These are phyloP conservation scores for Coccomyxa sp. DNA, from an alignment of 139 green algal species.

Conservation along the genomic window DNA sequence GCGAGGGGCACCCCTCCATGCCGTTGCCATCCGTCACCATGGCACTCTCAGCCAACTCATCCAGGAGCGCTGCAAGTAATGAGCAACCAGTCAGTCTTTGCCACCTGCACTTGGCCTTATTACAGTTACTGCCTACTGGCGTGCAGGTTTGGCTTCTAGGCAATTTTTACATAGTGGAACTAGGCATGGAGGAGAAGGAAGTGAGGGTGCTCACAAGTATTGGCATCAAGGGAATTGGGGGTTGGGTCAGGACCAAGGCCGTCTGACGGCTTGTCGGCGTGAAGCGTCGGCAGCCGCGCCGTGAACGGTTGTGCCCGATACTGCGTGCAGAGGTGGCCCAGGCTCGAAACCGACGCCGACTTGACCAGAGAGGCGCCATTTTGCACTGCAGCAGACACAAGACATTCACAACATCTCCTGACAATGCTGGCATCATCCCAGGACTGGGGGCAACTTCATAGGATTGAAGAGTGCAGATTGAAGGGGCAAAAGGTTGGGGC, in stretches of 20 bases:
- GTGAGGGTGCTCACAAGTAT: background rate
- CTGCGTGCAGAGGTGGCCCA: background rate
- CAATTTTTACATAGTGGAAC: background rate
- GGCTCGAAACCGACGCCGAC: background rate
- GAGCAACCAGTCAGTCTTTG: background rate
- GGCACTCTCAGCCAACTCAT: background rate
- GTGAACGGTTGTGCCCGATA: background rate
- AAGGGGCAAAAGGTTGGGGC: background rate
- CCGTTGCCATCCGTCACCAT: background rate
- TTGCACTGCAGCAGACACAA: background rate
- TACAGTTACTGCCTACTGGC: too few species aligned
- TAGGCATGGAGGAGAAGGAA: background rate
- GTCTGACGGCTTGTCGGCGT: background rate
- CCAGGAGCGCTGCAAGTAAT: background rate
- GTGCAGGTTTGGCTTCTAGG: too few species aligned
- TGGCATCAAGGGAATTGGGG: background rate
- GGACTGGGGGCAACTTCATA: background rate
- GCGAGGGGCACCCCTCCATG: constrained; percentile 4
- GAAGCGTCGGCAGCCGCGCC: background rate
- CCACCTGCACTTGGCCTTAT: too few species aligned
- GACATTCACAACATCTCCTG: background rate
- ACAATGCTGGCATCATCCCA: background rate
- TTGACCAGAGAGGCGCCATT: background rate
- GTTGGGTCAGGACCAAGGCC: background rate
- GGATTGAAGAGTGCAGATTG: background rate